Evolutionary conservation across 2,329 filamentous ascomycete genomes (phyloP).

Genomic region (Colletotrichum sp.): DNA sequence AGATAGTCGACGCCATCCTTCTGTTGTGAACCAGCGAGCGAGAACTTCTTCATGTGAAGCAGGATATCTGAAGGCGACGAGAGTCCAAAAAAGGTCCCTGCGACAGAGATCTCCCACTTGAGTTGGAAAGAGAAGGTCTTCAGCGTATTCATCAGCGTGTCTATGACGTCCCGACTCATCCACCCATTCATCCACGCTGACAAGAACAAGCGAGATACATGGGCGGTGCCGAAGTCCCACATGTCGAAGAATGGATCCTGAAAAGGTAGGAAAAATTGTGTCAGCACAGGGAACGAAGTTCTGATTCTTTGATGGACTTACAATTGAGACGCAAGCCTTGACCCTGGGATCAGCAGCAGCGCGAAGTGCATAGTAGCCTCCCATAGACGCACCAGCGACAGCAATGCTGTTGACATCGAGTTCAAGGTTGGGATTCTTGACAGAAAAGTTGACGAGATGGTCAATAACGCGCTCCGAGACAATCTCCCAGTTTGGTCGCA

Average conservation of each 20-base stretch:
- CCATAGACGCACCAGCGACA: slow-evolving; percentile 42
- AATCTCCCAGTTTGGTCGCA: slow-evolving; percentile 43
- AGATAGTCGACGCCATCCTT: slow-evolving; percentile 24
- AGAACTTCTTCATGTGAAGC: slow-evolving; percentile 22
- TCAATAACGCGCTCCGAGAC: slow-evolving; percentile 37
- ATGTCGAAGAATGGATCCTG: slow-evolving; percentile 37
- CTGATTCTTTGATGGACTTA: background rate
- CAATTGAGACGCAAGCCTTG: slow-evolving; percentile 46
- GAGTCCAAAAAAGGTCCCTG: slow-evolving; percentile 27
- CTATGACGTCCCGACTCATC: slow-evolving; percentile 28
- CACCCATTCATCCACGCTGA: slow-evolving; percentile 26
- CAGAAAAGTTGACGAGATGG: slow-evolving; percentile 25
- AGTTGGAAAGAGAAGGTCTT: slow-evolving; percentile 29
- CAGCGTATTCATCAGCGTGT: slow-evolving; percentile 25
- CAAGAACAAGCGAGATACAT: slow-evolving; percentile 29
- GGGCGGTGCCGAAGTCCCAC: slow-evolving; percentile 30
- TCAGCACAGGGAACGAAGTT: background rate
- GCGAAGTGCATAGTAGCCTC: slow-evolving; percentile 52
- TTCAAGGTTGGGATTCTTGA: slow-evolving; percentile 24
- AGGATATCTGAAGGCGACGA: slow-evolving; percentile 27
- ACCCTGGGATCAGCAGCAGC: slow-evolving; percentile 44
- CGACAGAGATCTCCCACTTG: slow-evolving; percentile 32
- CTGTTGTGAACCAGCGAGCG: background rate
- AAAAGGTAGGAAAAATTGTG: too few relatives aligned
- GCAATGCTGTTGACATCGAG: slow-evolving; percentile 43